phyloP scores from a whole-genome alignment of 1,139 yeast genomes.

The Hemisphaericaspora xylanilytica region DNA sequence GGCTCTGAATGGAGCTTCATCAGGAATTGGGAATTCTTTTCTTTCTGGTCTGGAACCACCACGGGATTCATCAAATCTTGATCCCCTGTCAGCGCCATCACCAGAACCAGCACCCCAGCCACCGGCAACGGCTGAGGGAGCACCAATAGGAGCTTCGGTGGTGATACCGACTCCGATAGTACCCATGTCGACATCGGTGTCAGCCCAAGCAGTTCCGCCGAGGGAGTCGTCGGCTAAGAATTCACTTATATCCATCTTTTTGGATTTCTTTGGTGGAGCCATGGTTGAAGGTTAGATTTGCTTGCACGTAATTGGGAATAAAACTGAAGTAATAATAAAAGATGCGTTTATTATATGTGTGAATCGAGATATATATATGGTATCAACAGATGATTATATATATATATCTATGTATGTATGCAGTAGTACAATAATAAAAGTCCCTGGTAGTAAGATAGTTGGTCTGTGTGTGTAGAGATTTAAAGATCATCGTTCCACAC shows the following conservation, averaged over 20 bases:
- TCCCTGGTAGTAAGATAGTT: not conserved
- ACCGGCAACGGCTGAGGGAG: constrained; percentile 16
- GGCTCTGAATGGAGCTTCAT: constrained; percentile 87
- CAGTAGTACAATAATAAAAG: too few relatives aligned
- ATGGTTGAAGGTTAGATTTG: too few relatives aligned
- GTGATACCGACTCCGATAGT: constrained; percentile 48
- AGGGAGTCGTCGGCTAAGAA: constrained; percentile 49
- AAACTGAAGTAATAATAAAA: not conserved
- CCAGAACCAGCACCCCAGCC: constrained; percentile 10
- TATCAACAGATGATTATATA: not conserved
- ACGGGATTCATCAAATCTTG: constrained; percentile 11
- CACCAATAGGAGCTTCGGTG: constrained; percentile 24
- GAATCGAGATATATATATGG: not conserved
- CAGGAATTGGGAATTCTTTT: constrained; percentile 83
- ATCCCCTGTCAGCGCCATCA: constrained; percentile 9
- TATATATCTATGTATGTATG: not conserved
- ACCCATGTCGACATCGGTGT: constrained; percentile 55
- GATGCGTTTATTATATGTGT: not conserved
- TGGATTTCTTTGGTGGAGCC: constrained; percentile 43
- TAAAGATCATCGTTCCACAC: too few relatives aligned
- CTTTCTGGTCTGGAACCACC: constrained; percentile 34
- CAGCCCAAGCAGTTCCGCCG: constrained; percentile 58
- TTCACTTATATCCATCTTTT: constrained; percentile 52
- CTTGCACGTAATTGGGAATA: too few relatives aligned
- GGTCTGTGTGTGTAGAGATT: not conserved